phyloP scores from a whole-genome alignment of 2,329 filamentous ascomycete species.

The Hyphodiscus sp. region DNA sequence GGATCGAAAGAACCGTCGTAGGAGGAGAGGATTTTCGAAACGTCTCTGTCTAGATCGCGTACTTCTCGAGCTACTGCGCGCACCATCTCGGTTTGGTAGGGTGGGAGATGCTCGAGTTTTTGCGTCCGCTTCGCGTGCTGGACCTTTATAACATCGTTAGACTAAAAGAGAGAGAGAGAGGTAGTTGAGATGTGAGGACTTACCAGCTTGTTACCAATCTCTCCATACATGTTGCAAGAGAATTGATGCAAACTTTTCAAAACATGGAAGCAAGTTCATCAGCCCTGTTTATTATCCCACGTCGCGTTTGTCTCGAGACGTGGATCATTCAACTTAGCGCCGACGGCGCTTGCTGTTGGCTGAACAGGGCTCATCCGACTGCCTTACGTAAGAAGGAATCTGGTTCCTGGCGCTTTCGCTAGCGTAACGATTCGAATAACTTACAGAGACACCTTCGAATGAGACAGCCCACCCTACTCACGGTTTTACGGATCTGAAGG shows the following conservation, averaged over 20 bases:
- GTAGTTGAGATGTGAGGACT: slow-evolving; percentile 10
- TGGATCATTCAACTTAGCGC: neutral
- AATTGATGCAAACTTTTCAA: neutral
- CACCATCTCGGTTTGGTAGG: slow-evolving; percentile 88
- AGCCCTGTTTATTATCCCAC: slow-evolving; percentile 6
- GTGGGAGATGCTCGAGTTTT: slow-evolving; percentile 75
- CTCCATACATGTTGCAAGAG: slow-evolving; percentile 55
- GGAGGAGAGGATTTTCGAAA: slow-evolving; percentile 69
- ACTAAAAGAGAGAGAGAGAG: neutral
- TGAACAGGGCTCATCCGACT: too few species aligned
- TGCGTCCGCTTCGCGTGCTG: slow-evolving; percentile 94
- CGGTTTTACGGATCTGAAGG: neutral
- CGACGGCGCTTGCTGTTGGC: too few species aligned
- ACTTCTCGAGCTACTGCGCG: slow-evolving; percentile 85
- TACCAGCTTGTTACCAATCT: slow-evolving; percentile 64
- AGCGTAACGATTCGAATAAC: neutral
- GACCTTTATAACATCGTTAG: slow-evolving; percentile 51
- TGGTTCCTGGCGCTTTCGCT: too few species aligned
- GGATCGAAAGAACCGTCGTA: slow-evolving; percentile 85
- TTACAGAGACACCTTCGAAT: neutral
- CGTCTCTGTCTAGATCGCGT: slow-evolving; percentile 84
- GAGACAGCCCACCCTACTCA: neutral
- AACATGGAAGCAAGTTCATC: neutral
- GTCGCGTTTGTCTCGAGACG: neutral
- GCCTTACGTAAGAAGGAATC: too few species aligned